Percentiles rank a stretch among this genome's conserved stretches.
Conservation (phyloP, 2,329 filamentous ascomycete genomes). For the Pseudogymnoascus sp. region DNA sequence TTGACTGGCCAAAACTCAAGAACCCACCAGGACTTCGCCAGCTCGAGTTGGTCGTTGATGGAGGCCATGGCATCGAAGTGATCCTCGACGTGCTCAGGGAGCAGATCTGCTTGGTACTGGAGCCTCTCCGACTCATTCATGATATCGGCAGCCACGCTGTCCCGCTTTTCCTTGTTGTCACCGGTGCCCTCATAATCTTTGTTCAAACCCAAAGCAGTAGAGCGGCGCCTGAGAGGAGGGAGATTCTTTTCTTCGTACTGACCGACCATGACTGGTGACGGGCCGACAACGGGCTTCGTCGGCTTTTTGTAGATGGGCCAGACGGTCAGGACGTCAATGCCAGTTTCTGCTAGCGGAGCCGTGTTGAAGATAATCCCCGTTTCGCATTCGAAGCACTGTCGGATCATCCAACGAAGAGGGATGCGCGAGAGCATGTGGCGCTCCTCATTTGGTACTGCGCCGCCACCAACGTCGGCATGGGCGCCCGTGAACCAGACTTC, state of each 20-base stretch:
- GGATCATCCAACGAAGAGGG: constrained; percentile 40
- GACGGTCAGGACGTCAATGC: constrained; percentile 35
- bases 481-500: constrained; percentile 38
- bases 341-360: constrained; percentile 32
- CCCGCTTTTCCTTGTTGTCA: constrained; percentile 12
- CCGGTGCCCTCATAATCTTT: constrained; percentile 21
- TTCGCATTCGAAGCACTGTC: constrained; percentile 38
- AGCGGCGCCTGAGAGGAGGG: constrained; percentile 28
- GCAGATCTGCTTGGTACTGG: constrained; percentile 19
- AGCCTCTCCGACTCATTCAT: constrained; percentile 8
- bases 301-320: constrained; percentile 33
- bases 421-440: constrained; percentile 37
- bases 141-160: not conserved
- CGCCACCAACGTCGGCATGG: constrained; percentile 38
- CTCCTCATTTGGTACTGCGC: constrained; percentile 34
- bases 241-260: constrained; percentile 29
- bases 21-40: constrained; percentile 35
- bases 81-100: constrained; percentile 36
- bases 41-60: constrained; percentile 33
- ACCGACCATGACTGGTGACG: constrained; percentile 31
- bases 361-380: constrained; percentile 37
- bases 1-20: constrained; percentile 37
- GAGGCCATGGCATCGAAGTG: constrained; percentile 35
- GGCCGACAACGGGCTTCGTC: constrained; percentile 28
- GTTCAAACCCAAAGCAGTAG: constrained; percentile 25